Base-by-base conservation (phyloP, 257 asterid genomes). In the Gentiana straminea region DNA sequence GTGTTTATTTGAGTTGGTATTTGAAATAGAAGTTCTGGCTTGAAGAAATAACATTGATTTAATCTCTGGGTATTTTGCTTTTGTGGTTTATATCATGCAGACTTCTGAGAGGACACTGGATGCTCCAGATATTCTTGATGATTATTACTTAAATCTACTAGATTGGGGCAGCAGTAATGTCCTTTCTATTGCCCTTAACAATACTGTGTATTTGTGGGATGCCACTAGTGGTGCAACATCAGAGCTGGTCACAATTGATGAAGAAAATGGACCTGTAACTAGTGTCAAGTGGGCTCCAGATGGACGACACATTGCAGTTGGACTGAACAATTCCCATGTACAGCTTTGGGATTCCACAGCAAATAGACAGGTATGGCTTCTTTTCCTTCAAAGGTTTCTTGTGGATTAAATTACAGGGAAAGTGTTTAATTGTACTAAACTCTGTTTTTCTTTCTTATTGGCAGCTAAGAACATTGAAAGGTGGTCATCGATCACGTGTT, bases 241-340 rank as follows among this genome's bases (percentile, higher is more conserved):
- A 0, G 96, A 91, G 54, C 92, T 91, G 36, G 80, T 87, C 64
- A 87, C 84, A 0, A 37, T 87, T 1, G 94, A 84, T 39, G 98
- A 87, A 54, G 96, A 87, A 62, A 62, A 59, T 66, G 98, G 98
- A 32, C 96, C 96, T 0, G 83, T 87, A 45, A 83, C 96, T 2
- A 91, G 98, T 55, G 81, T 91, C 51, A 87, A 76, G 70, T 91
- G 96, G 95, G 98, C 95, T 63, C 98, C 98, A 32, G 96, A 91
- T 39, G 98, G 96, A 13, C 75, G 62, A 55, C 92, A 91, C 55
- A 62, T 82, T 36, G 94, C 96, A 49, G 79, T 91, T 67, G 98
- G 96, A 39, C 62, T 84, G 55, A 86, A 86, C 71, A 87, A 78
- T 69, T 86, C 94, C 1, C 92, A 84, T 9, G 89, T 88, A 45